Percentiles rank a stretch among this genome's conserved stretches.
Conservation (phyloP, 805 yeast species). For the Myxozyma monticola region DNA sequence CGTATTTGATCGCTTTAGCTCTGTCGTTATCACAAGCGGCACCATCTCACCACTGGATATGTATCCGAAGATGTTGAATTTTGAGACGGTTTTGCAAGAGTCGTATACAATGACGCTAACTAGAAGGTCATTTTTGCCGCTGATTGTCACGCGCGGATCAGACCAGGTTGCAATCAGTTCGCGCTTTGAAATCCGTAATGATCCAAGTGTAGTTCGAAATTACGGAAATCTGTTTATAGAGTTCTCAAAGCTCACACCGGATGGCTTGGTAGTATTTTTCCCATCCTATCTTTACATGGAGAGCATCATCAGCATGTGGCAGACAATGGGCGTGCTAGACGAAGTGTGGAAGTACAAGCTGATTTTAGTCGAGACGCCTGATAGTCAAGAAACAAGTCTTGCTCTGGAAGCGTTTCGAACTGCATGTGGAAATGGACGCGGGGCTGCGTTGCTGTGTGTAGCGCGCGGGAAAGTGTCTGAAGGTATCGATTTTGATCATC, state of each 20-base stretch:
- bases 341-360: constrained; percentile 98
- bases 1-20: constrained; percentile 85
- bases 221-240: constrained; percentile 91
- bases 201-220: constrained; percentile 95
- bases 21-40: constrained; percentile 95
- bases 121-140: constrained; percentile 86
- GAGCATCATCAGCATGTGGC: constrained; percentile 98
- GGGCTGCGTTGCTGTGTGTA: constrained; percentile 92
- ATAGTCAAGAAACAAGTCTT: constrained; percentile 95
- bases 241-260: constrained; percentile 93
- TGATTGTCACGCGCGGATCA: constrained; percentile 95
- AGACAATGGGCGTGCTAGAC: constrained; percentile 94
- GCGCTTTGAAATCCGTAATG: constrained; percentile 93
- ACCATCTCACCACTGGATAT: constrained; percentile 97
- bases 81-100: constrained; percentile 89
- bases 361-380: constrained; percentile 96
- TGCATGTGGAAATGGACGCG: constrained; percentile 96
- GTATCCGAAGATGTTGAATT: constrained; percentile 96
- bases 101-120: constrained; percentile 96
- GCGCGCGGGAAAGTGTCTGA: constrained; percentile 99
- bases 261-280: constrained; percentile 96
- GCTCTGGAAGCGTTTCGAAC: constrained; percentile 94
- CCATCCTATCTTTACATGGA: constrained; percentile 98
- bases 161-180: constrained; percentile 98
- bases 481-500: constrained; percentile 99